Evolutionary conservation across 1,284 basidiomycete genomes (phyloP).

Genomic region (Ceratorhiza oryzae-sativae): DNA sequence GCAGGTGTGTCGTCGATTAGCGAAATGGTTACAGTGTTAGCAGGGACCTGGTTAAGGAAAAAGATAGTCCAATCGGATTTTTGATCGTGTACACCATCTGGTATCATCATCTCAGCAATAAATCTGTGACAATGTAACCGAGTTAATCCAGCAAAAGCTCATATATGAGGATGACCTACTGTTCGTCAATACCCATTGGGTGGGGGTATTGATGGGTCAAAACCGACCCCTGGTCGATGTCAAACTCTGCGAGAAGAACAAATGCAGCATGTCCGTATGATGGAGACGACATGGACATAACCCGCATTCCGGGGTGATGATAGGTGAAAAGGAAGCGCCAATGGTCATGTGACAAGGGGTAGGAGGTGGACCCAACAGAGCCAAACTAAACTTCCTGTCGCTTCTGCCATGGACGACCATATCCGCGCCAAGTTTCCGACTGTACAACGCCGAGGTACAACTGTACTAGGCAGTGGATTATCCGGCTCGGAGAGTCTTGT

Average conservation of each 20-base stretch:
- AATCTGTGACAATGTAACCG: constrained; percentile 61
- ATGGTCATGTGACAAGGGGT: not conserved
- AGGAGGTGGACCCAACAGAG: not conserved
- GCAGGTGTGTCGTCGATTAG: constrained; percentile 57
- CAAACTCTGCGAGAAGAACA: constrained; percentile 93
- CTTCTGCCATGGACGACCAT: constrained; percentile 7
- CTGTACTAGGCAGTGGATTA: constrained; percentile 6
- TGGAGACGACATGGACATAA: constrained; percentile 20
- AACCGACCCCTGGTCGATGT: constrained; percentile 90
- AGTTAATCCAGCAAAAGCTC: not conserved
- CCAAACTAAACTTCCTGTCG: not conserved
- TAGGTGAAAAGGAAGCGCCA: not conserved
- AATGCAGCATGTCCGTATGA: constrained; percentile 75
- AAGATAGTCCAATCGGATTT: constrained; percentile 98
- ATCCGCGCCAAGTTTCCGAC: constrained; percentile 9
- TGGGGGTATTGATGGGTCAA: constrained; percentile 94
- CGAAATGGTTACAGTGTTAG: constrained; percentile 70
- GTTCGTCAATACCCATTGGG: constrained; percentile 89
- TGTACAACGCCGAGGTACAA: constrained; percentile 17
- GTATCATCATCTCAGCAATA: constrained; percentile 96
- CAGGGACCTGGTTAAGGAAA: constrained; percentile 92
- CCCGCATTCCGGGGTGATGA: not conserved
- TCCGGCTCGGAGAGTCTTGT: constrained; percentile 4
- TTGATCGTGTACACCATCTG: constrained; percentile 94
- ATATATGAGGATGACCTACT: constrained; percentile 60